Conservation (phyloP, 202 grass and related monocot genomes). For the Cymbopogon flexuosus region DNA sequence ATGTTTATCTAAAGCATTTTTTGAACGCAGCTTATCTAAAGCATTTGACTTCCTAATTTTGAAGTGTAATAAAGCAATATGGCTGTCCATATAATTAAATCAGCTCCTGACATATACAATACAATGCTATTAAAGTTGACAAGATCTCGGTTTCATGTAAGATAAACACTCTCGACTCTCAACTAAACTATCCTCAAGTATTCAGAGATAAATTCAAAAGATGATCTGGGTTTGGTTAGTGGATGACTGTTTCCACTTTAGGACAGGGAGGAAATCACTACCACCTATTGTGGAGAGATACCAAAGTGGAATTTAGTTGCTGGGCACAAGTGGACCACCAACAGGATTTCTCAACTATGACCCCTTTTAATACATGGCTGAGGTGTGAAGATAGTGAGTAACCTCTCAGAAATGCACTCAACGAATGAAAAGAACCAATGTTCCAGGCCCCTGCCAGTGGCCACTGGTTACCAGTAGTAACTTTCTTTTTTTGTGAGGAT, state of each 20-base stretch:
- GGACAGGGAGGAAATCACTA: conserved; percentile 40
- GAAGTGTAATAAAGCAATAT: conserved; percentile 25
- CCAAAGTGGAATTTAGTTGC: conserved; percentile 50
- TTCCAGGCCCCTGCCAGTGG: background rate
- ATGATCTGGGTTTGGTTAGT: conserved; percentile 20
- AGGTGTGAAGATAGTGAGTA: conserved; percentile 40
- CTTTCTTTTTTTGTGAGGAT: no score
- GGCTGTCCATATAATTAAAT: conserved; percentile 15
- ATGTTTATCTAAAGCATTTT: conserved; percentile 32
- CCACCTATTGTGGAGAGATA: conserved; percentile 40
- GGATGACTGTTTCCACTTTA: conserved; percentile 40
- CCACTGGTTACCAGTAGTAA: background rate
- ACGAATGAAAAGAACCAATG: conserved; percentile 15
- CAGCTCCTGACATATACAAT: background rate
- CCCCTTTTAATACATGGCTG: conserved; percentile 36
- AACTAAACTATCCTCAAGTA: conserved; percentile 22
- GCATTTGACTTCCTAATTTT: conserved; percentile 16
- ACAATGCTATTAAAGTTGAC: conserved; percentile 7
- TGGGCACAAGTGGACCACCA: conserved; percentile 35
- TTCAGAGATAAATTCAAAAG: background rate
- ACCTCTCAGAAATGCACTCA: conserved; percentile 49
- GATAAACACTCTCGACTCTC: conserved; percentile 21
- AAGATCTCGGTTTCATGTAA: conserved; percentile 24
- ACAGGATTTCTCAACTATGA: conserved; percentile 26
- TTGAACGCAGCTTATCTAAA: conserved; percentile 40